A percentile compares a stretch with the other conserved stretches of the same genome.
Evolutionary conservation across 495 filamentous ascomycete species (phyloP).

Genomic region (Neurospora sp.): DNA sequence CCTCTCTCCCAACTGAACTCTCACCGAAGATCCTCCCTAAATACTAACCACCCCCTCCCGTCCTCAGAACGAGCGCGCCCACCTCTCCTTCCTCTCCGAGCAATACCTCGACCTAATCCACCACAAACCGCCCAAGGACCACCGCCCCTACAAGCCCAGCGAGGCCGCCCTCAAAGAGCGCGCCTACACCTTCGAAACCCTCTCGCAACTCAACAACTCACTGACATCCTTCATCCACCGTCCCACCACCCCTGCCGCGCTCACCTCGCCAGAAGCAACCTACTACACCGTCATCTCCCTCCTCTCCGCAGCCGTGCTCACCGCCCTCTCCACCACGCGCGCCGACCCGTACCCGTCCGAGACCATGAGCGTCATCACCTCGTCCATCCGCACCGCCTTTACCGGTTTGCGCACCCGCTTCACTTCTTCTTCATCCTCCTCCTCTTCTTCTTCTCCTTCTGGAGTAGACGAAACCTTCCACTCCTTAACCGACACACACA

Average conservation of each 20-base stretch:
- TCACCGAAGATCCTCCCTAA: neutral
- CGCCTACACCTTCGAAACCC: constrained; percentile 21
- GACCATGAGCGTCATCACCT: constrained; percentile 2
- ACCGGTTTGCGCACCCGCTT: constrained; percentile 16
- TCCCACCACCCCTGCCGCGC: constrained; percentile 7
- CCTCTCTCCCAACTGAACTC: neutral
- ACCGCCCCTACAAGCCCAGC: constrained; percentile 25
- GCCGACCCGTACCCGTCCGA: constrained; percentile 8
- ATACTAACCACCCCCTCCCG: neutral
- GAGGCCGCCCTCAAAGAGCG: constrained; percentile 26
- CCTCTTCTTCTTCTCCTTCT: too few species aligned
- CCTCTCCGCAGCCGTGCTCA: constrained; percentile 14
- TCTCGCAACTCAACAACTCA: constrained; percentile 19
- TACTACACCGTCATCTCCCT: constrained; percentile 22
- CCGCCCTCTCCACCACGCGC: constrained; percentile 15
- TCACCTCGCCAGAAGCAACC: constrained; percentile 14
- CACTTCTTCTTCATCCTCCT: neutral
- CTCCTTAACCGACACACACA: constrained; percentile 13
- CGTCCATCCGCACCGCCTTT: constrained; percentile 11
- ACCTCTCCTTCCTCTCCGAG: constrained; percentile 31
- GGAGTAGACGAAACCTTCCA: neutral
- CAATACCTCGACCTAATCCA: constrained; percentile 31
- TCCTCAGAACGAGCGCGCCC: constrained; percentile 22
- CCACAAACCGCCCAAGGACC: constrained; percentile 33
- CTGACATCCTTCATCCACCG: constrained; percentile 22